A percentile compares a stretch with the other conserved stretches of the same genome.
phyloP scores from a whole-genome alignment of 75 land plant species.

The Larix kaempferi region DNA sequence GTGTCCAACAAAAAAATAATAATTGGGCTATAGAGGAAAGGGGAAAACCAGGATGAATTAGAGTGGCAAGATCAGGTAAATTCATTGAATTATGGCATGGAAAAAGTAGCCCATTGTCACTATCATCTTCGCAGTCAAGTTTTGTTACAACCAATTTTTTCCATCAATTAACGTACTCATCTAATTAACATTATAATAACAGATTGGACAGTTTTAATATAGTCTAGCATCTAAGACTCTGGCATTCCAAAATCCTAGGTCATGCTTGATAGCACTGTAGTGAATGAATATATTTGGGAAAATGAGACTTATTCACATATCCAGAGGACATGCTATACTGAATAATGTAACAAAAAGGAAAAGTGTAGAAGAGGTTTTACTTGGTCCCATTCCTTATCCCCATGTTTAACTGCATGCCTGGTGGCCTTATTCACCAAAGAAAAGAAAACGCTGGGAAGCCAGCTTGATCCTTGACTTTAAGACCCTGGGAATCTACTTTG shows the following conservation, averaged over 20 bases:
- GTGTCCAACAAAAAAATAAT: too few relatives aligned
- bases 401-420: constrained; percentile 57
- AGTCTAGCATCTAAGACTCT: background rate
- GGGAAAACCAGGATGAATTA: too few relatives aligned
- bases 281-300: too few relatives aligned
- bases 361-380: background rate
- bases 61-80: too few relatives aligned
- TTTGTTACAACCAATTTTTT: too few relatives aligned
- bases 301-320: background rate
- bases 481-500: constrained; percentile 54
- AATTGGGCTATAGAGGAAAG: too few relatives aligned
- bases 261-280: background rate
- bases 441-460: constrained; percentile 69
- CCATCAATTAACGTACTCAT: too few relatives aligned
- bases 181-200: background rate
- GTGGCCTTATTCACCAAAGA: constrained; percentile 74
- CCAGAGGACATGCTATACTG: too few relatives aligned
- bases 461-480: constrained; percentile 57
- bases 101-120: too few relatives aligned
- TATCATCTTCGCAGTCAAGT: too few relatives aligned
- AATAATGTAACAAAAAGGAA: background rate
- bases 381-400: background rate
- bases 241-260: background rate
- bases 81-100: too few relatives aligned
- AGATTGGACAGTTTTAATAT: background rate